Percentiles rank a stretch among this genome's conserved stretches.
phyloP scores from a whole-genome alignment of 2,329 filamentous ascomycete genomes.

The Colletotrichum cordylinicola region DNA sequence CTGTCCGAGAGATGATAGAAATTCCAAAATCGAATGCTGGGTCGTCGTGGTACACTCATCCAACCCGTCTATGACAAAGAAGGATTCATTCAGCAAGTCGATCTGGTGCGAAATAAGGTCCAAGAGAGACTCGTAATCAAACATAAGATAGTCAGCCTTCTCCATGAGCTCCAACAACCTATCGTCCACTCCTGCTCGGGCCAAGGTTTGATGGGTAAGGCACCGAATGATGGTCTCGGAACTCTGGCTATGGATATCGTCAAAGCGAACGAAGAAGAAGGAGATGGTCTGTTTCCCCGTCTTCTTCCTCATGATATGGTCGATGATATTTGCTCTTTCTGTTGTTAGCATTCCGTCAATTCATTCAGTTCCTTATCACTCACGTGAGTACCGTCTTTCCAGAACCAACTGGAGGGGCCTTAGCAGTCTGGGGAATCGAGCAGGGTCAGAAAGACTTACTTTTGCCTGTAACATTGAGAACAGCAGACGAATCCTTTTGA shows the following conservation, averaged over 20 bases:
- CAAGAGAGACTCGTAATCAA: neutral
- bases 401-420: neutral
- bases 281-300: neutral
- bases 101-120: neutral
- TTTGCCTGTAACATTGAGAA: neutral
- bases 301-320: neutral
- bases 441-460: neutral
- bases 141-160: neutral
- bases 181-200: neutral
- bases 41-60: neutral
- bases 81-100: rapidly evolving
- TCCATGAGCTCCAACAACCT: neutral
- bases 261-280: neutral
- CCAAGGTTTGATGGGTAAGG: neutral
- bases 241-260: neutral
- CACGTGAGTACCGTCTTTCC: neutral
- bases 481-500: neutral
- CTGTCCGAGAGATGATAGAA: neutral
- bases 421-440: neutral
- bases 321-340: neutral
- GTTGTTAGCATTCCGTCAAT: neutral
- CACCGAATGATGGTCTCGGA: neutral
- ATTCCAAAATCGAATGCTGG: neutral
- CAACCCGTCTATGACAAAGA: neutral
- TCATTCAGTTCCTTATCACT: neutral